phyloP scores from a whole-genome alignment of 352 stramenopile species.

The Phytophthora kernoviae region DNA sequence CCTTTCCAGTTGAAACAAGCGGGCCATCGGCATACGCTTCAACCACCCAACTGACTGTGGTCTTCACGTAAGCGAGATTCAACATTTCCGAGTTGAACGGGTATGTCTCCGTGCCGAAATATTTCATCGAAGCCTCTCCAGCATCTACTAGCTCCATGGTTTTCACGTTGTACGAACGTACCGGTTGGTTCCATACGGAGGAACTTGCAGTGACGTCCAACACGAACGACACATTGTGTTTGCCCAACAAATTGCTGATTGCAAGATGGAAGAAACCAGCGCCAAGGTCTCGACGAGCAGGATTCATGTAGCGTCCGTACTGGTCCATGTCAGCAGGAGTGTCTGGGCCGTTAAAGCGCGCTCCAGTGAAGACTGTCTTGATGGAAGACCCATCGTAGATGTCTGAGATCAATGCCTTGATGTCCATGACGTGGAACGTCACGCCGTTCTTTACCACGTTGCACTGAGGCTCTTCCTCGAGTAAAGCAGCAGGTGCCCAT shows the following conservation, averaged over 20 bases:
- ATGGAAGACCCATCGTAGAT: constrained; percentile 41
- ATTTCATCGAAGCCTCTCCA: constrained; percentile 27
- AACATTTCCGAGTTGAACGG: constrained; percentile 51
- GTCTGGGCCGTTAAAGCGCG: constrained; percentile 43
- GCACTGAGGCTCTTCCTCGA: constrained; percentile 46
- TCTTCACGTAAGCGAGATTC: constrained; percentile 50
- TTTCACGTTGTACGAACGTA: constrained; percentile 46
- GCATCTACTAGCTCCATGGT: constrained; percentile 37
- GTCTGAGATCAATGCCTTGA: constrained; percentile 51
- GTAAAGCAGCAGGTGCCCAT: constrained; percentile 43
- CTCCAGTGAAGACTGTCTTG: constrained; percentile 46
- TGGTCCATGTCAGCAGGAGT: constrained; percentile 23
- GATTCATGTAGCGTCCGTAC: constrained; percentile 49
- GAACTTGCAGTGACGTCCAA: constrained; percentile 40
- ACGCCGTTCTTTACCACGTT: constrained; percentile 42
- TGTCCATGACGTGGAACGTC: constrained; percentile 52
- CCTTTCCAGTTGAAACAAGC: constrained; percentile 31
- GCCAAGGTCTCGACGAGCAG: constrained; percentile 51
- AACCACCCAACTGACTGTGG: constrained; percentile 50
- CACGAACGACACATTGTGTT: constrained; percentile 49
- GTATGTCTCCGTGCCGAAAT: constrained; percentile 41
- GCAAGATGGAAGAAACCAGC: constrained; percentile 57
- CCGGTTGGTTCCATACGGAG: constrained; percentile 66
- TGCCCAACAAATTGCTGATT: constrained; percentile 52
- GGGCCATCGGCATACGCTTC: constrained; percentile 44